Evolutionary conservation across 768 basidiomycete species (phyloP), one percentile per base, ranked within the genome.

Genomic region (Phylloporus arenicola): DNA sequence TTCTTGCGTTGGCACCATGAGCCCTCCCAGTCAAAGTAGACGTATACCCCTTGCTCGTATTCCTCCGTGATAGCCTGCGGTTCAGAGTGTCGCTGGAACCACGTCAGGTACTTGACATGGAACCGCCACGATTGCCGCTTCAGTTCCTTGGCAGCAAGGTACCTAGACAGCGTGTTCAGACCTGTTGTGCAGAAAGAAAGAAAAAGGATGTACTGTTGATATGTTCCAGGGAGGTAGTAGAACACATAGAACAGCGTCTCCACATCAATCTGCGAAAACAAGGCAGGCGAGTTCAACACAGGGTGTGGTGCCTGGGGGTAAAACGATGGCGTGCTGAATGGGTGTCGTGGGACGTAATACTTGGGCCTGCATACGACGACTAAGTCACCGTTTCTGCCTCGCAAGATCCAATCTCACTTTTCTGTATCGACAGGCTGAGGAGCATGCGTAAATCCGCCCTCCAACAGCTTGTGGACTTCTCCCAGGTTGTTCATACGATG

Each of bases 11-110:
- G 92, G 68, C 93, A 96, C 96, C 95, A 99, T 56, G 89, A 91
- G 44, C 92, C 92, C 68, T 97, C 94, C 94, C 94, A 97, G 71
- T 97, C 95, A 68, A 98, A 97, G 77, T 99, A 99, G 30, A 96
- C 89, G 69, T 99, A 99, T 13, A 96, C 92, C 13, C 96, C 96
- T 72, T 98, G 94, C 70, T 99, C 96, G 68, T 97, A 99, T 67
- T 98, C 95, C 60, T 98, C 95, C 46, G 96, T 99, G 67, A 99
- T 97, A 2, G 93, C 93, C 63, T 95, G 92, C 9, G 96, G 96
- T 63, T 98, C 94, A 20, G 92, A 93, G 62, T 96, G 92, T 33
- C 96, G 83, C 69, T 98, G 96, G 82, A 99, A 99, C 94, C 96
- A 99, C 27, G 96, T 99, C 53, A 99, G 74, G 67, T 97, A 99